Base-by-base conservation (phyloP, 371 early-diverging fungal species). In the Mortierella sp. region DNA sequence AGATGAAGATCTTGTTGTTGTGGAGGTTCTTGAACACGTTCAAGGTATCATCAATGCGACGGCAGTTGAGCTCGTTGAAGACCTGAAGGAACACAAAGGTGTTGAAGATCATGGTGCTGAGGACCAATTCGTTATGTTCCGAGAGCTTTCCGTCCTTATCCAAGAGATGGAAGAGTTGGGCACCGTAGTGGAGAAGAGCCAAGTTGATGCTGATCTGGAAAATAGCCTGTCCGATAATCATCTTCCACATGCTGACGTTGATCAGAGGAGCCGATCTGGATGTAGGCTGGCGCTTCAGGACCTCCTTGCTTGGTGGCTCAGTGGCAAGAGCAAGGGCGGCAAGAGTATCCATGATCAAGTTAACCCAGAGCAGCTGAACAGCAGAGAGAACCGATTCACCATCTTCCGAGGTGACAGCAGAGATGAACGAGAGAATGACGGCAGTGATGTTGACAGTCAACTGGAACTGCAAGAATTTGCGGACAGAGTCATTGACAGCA, bases 401-500 rank as follows among this genome's bases (percentile, higher is more conserved):
- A 2, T 83, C 80, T 10, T 80, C 71, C 50, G 84, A 82, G 59
- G 83, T 62, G 24, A 93, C 79, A 4, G 89, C 86, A 51, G 90
- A 82, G 43, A 86, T 63, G 55, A 91, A 83, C 8, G 91, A 85
- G 48, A 92, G 72, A 6, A 87, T 72, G 34, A 96, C 95, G 48
- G 93, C 96, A 13, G 94, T 90, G 71, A 96, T 88, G 82, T 98
- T 98, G 72, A 97, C 96, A 12, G 97, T 94, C 46, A 98, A 84
- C 85, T 98, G 99, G 90, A 97, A 97, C 82, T 96, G 96, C 78
- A 96, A 83, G 85, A 97, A 98, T 82, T 96, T 96, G 78, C 95
- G 90, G 27, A 98, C 94, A 68, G 93, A 90, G 83, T 96, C 96
- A 69, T 94, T 95, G 39, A 98, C 95, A 56, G 95, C 93, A 62